Percentiles rank a stretch among this genome's conserved stretches.
Evolutionary conservation across 805 yeast species (phyloP).

Genomic region (Candida adriatica): DNA sequence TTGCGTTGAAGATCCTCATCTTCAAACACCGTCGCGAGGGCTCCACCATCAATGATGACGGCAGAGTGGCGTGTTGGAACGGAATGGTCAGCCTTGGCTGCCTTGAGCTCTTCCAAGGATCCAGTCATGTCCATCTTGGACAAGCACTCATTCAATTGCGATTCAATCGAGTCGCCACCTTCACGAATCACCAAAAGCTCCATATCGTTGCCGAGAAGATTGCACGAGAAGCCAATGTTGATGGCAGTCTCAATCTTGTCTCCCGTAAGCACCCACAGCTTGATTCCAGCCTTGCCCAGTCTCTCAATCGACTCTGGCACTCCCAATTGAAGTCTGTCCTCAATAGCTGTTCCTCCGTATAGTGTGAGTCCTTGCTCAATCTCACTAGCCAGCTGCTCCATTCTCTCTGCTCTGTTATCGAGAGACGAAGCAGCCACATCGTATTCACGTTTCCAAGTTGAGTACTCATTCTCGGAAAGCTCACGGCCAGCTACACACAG

Average conservation of each 20-base stretch:
- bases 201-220: conserved; percentile 69
- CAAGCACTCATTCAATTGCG: conserved; percentile 31
- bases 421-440: conserved; percentile 60
- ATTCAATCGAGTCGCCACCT: conserved; percentile 26
- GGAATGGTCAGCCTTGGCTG: conserved; percentile 49
- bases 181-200: conserved; percentile 56
- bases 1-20: conserved; percentile 40
- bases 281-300: conserved; percentile 70
- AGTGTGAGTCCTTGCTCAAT: conserved; percentile 61
- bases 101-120: conserved; percentile 46
- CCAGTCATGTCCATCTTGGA: conserved; percentile 55
- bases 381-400: conserved; percentile 70
- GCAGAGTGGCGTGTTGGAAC: conserved; percentile 66
- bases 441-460: conserved; percentile 56
- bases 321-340: conserved; percentile 79
- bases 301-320: conserved; percentile 75
- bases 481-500: conserved; percentile 72
- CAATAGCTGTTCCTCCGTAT: conserved; percentile 83
- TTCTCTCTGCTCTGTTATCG: conserved; percentile 57
- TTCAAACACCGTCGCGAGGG: conserved; percentile 47
- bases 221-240: conserved; percentile 82
- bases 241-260: conserved; percentile 89
- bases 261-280: conserved; percentile 82
- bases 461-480: conserved; percentile 53
- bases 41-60: conserved; percentile 76